Base-by-base conservation (phyloP, 192 early-diverging fungal genomes). In the Geranomyces variabilis region DNA sequence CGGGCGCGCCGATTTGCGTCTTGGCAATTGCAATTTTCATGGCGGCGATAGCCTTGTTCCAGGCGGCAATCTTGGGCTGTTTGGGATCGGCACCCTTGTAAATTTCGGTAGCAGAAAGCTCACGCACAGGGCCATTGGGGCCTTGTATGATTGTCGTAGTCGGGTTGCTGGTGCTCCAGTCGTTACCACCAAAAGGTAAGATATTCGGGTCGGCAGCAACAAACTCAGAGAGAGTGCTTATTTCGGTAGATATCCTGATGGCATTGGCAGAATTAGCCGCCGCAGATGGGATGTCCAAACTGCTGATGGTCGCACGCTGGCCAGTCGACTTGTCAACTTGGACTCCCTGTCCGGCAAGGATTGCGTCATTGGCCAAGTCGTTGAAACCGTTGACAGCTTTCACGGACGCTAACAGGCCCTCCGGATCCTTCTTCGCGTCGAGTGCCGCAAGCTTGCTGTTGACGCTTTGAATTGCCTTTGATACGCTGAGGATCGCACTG, bases 361-460 rank as follows among this genome's bases (percentile, higher is more conserved):
- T 4, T n/a, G 51, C 51, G 26, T 55, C 51, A 28, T 55, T 55
- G 51, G 51, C 51, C 51, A 55, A 28, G 51, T 55, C 51, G 51
- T 55, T 55, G 51, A 55, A 55, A 55, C 51, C 26, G 51, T 55
- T 55, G 15, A 55, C 51, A 8, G 26, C 51, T 55, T 55, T 55
- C 6, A 55, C 14, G 19, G 21, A n/a, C 26, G 51, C 51, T 8
- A 55, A 28, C 51, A 55, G 15, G 21, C 21, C 26, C 51, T 55
- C 51, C 19, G 51, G 51, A 28, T 55, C 51, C 51, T 55, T n/a
- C 51, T 55, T 55, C 7, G 51, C 51, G 51, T 55, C 26, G 21
- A 55, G 21, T 3, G 51, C 26, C 21, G 19, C 26, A n/a, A 55
- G 51, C 15, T 55, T 55, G 51, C 14, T 55, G 51, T 55, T 55